These are phyloP conservation scores for Handroanthus guayacan DNA, from an alignment of 257 asterid species.

Conservation along the genomic window DNA sequence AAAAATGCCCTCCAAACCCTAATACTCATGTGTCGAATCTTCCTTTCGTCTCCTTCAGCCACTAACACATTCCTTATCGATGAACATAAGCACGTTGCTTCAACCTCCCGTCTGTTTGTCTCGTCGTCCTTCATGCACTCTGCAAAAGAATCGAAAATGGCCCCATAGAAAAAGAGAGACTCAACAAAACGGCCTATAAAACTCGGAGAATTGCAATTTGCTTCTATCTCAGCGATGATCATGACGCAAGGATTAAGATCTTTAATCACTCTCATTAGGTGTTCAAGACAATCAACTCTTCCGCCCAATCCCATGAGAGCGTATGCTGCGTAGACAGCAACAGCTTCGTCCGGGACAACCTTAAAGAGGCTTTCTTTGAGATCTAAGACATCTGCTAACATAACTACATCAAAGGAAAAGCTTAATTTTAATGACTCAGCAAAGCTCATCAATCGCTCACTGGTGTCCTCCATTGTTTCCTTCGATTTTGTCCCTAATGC, in stretches of 20 bases:
- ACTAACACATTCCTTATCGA: slow-evolving; percentile 40
- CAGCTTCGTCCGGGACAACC: background rate
- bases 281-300: slow-evolving; percentile 20
- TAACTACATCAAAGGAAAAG: background rate
- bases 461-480: background rate
- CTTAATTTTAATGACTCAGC: background rate
- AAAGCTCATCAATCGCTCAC: background rate
- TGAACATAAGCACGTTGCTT: slow-evolving; percentile 32
- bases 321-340: background rate
- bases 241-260: slow-evolving; percentile 25
- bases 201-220: slow-evolving; percentile 39
- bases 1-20: slow-evolving; percentile 41
- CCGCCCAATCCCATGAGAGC: slow-evolving; percentile 28
- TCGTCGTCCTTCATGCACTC: slow-evolving; percentile 37
- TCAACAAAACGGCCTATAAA: slow-evolving; percentile 44
- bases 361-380: background rate
- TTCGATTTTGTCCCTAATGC: background rate
- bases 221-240: slow-evolving; percentile 35
- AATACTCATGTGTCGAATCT: slow-evolving; percentile 36
- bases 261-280: slow-evolving; percentile 22
- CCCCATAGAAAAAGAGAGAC: slow-evolving; percentile 42
- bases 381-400: background rate
- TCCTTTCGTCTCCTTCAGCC: slow-evolving; percentile 41
- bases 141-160: slow-evolving; percentile 38
- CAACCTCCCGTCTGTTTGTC: slow-evolving; percentile 27